These are phyloP conservation scores for Mycosphaerella arachidis DNA, from an alignment of 2,329 filamentous ascomycete species.

Conservation along the genomic window DNA sequence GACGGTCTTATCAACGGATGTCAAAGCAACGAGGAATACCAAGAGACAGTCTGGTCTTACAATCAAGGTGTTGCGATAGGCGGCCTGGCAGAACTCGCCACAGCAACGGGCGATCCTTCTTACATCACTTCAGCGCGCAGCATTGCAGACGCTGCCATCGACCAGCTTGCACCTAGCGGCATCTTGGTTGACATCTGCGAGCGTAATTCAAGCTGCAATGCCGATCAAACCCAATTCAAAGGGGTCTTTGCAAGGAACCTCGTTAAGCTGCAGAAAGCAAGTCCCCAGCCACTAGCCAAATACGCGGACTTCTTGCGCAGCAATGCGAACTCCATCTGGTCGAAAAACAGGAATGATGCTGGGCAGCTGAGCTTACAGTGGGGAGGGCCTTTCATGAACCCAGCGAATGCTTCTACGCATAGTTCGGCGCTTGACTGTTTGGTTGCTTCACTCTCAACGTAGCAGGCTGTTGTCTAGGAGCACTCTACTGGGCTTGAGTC, in stretches of 20 bases:
- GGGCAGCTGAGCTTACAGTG: conserved; percentile 58
- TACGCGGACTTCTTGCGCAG: conserved; percentile 52
- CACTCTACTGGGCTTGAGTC: no score
- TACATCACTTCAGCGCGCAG: conserved; percentile 34
- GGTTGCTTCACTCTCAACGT: background rate
- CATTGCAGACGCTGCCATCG: conserved; percentile 39
- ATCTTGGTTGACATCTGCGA: conserved; percentile 38
- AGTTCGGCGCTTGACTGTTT: conserved; percentile 25
- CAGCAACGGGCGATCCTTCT: conserved; percentile 30
- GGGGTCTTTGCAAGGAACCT: conserved; percentile 67
- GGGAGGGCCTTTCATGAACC: conserved; percentile 52
- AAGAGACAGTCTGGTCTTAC: conserved; percentile 38
- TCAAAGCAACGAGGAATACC: background rate
- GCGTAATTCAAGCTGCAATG: conserved; percentile 30
- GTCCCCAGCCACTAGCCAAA: conserved; percentile 38
- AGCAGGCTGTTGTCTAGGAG: background rate
- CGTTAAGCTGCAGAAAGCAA: conserved; percentile 50
- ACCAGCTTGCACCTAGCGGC: conserved; percentile 32
- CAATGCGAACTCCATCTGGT: conserved; percentile 65
- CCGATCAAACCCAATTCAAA: conserved; percentile 60
- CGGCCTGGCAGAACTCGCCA: conserved; percentile 51
- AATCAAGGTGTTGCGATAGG: conserved; percentile 59
- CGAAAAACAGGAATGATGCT: conserved; percentile 47
- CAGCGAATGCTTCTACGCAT: conserved; percentile 27
- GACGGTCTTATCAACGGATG: conserved; percentile 44